Base-by-base conservation (phyloP, 2,329 filamentous ascomycete species). In the Pseudogymnoascus sp. region DNA sequence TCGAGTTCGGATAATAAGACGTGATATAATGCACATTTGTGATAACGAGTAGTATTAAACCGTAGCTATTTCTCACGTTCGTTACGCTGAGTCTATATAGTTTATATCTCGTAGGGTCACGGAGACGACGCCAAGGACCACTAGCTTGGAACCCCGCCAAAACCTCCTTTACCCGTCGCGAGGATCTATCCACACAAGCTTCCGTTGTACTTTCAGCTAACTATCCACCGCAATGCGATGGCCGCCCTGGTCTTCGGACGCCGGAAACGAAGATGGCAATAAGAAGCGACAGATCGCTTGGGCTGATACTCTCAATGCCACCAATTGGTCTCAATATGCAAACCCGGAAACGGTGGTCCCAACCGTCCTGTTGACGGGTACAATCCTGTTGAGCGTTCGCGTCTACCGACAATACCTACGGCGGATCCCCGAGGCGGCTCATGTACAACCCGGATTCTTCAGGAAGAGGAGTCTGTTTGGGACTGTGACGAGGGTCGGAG, bases 401-500 rank as follows among this genome's bases (percentile, higher is more conserved):
- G 71, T 93, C 57, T 93, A 93, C 76, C 85, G 83, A 69, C 87
- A 82, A 64, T 95, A 93, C 73, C 79, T 99, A 60, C 88, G 91
- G 36, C 89, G 95, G 62, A 91, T 97, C 64, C 92, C 92, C 3
- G 87, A 86, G 63, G 85, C 90, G 36, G 80, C 83, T 23, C 83
- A 92, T 73, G 88, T 99, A 69, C 85, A 86, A 59, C 89, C 91
- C 1, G 79, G 80, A 10, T 88, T 87, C 72, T 93, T 93, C 73
- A 85, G 90, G 53, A 86, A 80, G 65, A 83, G 90, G 69, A 93
- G 85, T 69, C 73, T 99, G 44, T 89, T 93, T 69, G 95, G 95
- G 13, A 84, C 83, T 66, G 95, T 97, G 44, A 97, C 93, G 11
- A 92, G 90, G 69, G 95, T 99, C 23, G 95, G 96, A 44, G 95